Evolutionary conservation across 768 basidiomycete species (phyloP).

Genomic region (Hygrophoropsis aurantiaca): DNA sequence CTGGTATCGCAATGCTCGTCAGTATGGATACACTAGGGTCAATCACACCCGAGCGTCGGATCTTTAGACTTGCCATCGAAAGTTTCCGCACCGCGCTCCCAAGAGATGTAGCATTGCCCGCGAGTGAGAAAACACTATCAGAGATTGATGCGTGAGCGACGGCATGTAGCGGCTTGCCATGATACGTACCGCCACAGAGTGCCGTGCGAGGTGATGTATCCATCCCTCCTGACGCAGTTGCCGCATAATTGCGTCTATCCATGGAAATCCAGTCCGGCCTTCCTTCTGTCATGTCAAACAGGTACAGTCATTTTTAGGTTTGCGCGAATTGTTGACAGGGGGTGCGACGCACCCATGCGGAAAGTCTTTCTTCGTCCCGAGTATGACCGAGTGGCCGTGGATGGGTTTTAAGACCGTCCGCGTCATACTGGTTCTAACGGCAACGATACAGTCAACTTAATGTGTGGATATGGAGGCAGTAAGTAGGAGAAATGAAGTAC

Average conservation of each 20-base stretch:
- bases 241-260: constrained; percentile 21
- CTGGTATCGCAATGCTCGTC: constrained; percentile 7
- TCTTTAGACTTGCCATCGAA: constrained; percentile 13
- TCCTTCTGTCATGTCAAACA: constrained; percentile 2
- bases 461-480: too few species aligned
- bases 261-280: constrained; percentile 3
- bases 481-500: not conserved
- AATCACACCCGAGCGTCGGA: constrained; percentile 16
- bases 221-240: constrained; percentile 12
- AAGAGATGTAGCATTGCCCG: constrained; percentile 26
- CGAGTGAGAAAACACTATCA: constrained; percentile 20
- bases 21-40: not conserved
- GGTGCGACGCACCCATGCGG: constrained; percentile 2
- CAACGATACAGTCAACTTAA: too few species aligned
- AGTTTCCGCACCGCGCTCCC: constrained; percentile 17
- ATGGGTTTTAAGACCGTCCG: not conserved
- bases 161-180: constrained; percentile 25
- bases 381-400: not conserved
- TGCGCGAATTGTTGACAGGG: constrained; percentile 4
- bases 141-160: constrained; percentile 26
- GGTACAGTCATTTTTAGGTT: not conserved
- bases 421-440: too few species aligned
- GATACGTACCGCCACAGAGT: constrained; percentile 26
- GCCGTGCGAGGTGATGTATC: constrained; percentile 22
- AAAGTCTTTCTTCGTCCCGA: not conserved